phyloP scores from a whole-genome alignment of 345 rosid genomes.

The Salix arbutifolia region DNA sequence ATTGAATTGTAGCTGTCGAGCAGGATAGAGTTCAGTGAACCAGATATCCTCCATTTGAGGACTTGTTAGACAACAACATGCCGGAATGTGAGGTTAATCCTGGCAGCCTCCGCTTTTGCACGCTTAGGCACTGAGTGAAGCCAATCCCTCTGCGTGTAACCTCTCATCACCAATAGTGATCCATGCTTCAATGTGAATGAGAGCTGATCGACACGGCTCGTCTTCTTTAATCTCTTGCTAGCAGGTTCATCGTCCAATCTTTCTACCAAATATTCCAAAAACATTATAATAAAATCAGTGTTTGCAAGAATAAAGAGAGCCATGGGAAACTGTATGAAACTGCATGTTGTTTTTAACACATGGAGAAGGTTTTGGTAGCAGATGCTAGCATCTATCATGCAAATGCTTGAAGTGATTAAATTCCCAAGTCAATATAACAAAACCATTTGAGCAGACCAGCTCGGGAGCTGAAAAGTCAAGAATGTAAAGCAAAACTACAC shows the following conservation, averaged over 20 bases:
- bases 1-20: not conserved
- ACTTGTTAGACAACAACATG: conserved; percentile 29
- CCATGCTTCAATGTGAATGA: conserved; percentile 69
- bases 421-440: no score
- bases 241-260: conserved; percentile 40
- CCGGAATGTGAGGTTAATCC: conserved; percentile 83
- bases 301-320: not conserved
- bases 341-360: no score
- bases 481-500: no score
- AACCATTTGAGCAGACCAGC: no score
- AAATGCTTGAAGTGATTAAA: no score
- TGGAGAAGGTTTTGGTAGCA: no score
- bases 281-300: not conserved
- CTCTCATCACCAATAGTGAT: conserved; percentile 77
- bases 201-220: conserved; percentile 37
- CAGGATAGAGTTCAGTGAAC: not conserved
- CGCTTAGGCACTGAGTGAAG: conserved; percentile 85
- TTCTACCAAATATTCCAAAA: not conserved
- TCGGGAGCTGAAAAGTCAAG: no score
- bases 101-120: conserved; percentile 50
- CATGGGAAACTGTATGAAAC: not conserved
- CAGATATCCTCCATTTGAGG: not conserved
- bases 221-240: conserved; percentile 51
- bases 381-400: no score
- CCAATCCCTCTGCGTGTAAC: conserved; percentile 88